A percentile compares a stretch with the other conserved stretches of the same genome.
Evolutionary conservation across 2,329 filamentous ascomycete species (phyloP).

Genomic region (Chaetomiaceae sp.): DNA sequence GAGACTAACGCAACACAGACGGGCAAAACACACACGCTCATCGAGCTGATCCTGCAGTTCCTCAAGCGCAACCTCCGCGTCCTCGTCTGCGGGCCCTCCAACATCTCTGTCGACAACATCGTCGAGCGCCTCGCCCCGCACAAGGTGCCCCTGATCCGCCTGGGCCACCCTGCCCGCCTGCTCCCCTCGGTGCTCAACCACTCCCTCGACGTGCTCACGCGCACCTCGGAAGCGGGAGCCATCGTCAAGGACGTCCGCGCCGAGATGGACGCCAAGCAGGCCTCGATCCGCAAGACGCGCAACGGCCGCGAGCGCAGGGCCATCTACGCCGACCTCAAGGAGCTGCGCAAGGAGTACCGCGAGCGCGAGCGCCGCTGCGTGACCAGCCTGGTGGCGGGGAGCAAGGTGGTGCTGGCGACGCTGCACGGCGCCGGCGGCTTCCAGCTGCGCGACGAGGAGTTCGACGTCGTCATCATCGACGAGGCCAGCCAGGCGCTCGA

Average conservation of each 20-base stretch:
- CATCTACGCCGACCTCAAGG: slow-evolving; percentile 81
- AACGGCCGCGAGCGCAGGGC: slow-evolving; percentile 72
- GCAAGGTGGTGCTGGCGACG: slow-evolving; percentile 86
- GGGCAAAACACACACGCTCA: slow-evolving; percentile 93
- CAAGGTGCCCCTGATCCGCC: slow-evolving; percentile 78
- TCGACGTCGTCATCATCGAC: slow-evolving; percentile 93
- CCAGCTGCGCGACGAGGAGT: slow-evolving; percentile 72
- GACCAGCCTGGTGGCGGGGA: slow-evolving; percentile 64
- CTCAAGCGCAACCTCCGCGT: slow-evolving; percentile 68
- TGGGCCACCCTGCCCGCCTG: slow-evolving; percentile 88
- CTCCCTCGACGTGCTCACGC: slow-evolving; percentile 85
- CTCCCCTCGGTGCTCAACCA: slow-evolving; percentile 83
- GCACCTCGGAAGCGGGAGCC: slow-evolving; percentile 80
- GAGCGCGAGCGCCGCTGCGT: slow-evolving; percentile 81
- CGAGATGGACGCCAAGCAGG: slow-evolving; percentile 91
- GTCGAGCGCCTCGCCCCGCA: slow-evolving; percentile 84
- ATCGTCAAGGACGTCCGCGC: slow-evolving; percentile 86
- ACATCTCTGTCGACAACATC: slow-evolving; percentile 97
- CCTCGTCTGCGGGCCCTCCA: slow-evolving; percentile 92
- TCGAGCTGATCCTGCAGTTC: slow-evolving; percentile 92
- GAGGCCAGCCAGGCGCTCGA: slow-evolving; percentile 95
- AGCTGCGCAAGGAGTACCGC: slow-evolving; percentile 81
- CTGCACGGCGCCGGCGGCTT: slow-evolving; percentile 86
- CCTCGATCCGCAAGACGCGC: slow-evolving; percentile 80
- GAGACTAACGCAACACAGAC: slow-evolving; percentile 48